Base-by-base conservation (phyloP, 2,329 filamentous ascomycete genomes). In the Penicillium oxalicum region DNA sequence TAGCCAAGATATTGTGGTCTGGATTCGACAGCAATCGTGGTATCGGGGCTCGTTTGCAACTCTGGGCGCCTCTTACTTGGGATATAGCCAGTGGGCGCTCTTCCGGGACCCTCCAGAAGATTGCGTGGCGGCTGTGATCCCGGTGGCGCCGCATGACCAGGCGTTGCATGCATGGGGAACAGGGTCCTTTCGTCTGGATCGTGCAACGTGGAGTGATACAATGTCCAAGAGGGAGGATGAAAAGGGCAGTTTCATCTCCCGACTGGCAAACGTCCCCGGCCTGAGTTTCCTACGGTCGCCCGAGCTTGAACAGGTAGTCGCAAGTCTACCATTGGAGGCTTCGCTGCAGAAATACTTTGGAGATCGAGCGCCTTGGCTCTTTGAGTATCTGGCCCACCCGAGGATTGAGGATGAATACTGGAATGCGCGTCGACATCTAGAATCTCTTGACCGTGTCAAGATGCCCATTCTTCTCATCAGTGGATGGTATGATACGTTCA, bases 11-110 rank as follows among this genome's bases (percentile, higher is more conserved):
- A 55, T 55, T 2, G 53, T 55, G 11, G 37, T 9, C 12, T 55
- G 53, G 53, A 55, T 55, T 51, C 51, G 51, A 11, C 48, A 50
- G 13, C 53, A 55, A 34, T 18, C 51, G 28, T 55, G 53, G 53
- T 55, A 55, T 37, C 49, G 37, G 7, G 53, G 53, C 12, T 52
- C 48, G 3, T 55, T 55, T 47, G 53, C 53, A 2, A 55, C 53
- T 3, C 25, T 53, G 25, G 53, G 53, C 1, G 11, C 51, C 4
- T 55, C 53, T 18, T 55, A 55, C 45, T 47, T 55, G 1, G 53
- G 53, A 6, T 55, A 55, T 34, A 53, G 53, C 29, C 53, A 55
- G 26, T 55, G 51, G 51, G 53, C 53, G 12, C 48, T 55, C 37
- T 46, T 55, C 18, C 46, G 41, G 7, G 42, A 54, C 18, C 53